Conservation (phyloP, 2,329 filamentous ascomycete species). For the Xylaria sp. region DNA sequence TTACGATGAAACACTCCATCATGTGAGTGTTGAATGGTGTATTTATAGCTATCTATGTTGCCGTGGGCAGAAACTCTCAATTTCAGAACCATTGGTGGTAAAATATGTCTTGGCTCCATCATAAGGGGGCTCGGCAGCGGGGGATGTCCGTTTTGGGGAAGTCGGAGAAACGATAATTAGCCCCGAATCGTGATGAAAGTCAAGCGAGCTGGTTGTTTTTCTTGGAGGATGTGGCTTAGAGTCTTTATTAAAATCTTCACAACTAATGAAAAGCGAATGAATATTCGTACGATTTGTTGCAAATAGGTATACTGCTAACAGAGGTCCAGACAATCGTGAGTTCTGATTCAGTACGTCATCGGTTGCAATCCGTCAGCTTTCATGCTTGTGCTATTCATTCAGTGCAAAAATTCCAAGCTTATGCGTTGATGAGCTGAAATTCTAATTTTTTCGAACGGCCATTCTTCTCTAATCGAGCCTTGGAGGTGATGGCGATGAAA, state of each 20-base stretch:
- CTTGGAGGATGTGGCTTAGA: background rate
- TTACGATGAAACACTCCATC: constrained; percentile 8
- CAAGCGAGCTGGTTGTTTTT: background rate
- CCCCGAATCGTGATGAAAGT: background rate
- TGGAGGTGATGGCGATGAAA: background rate
- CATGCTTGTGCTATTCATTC: background rate
- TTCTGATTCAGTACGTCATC: background rate
- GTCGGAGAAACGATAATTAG: constrained; percentile 3
- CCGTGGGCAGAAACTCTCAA: background rate
- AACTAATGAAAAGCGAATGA: background rate
- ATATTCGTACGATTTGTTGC: background rate
- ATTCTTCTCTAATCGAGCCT: background rate
- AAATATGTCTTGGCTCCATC: constrained; percentile 25
- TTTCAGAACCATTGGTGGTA: constrained; percentile 32
- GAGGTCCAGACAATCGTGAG: background rate
- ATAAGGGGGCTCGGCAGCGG: constrained; percentile 5
- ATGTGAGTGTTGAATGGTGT: background rate
- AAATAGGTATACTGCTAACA: background rate
- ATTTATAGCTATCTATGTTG: background rate
- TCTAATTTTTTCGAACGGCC: background rate
- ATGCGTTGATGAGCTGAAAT: background rate
- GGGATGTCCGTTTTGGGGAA: constrained; percentile 18
- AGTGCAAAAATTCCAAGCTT: background rate
- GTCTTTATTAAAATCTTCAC: background rate
- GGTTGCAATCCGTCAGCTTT: background rate